Percentiles rank a stretch among this genome's conserved stretches.
These are phyloP conservation scores for Talaromyces liani DNA, from an alignment of 495 filamentous ascomycete genomes.

Conservation along the genomic window DNA sequence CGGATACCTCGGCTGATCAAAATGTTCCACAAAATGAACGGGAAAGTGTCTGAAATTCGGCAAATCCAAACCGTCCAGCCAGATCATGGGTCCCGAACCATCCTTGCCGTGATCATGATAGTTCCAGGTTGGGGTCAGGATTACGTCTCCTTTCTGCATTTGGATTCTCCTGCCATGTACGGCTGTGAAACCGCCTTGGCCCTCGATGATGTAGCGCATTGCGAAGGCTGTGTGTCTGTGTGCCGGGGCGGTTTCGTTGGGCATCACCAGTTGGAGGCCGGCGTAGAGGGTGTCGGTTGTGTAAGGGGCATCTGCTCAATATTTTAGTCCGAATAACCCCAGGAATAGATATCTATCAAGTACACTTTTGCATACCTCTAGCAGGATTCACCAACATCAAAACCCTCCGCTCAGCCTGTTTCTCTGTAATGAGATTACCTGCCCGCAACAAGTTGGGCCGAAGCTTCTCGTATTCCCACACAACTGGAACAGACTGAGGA, in stretches of 20 bases:
- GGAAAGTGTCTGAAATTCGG: constrained; percentile 38
- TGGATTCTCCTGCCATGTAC: constrained; percentile 37
- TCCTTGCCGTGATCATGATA: constrained; percentile 46
- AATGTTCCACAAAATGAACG: constrained; percentile 43
- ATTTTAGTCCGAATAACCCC: constrained; percentile 3
- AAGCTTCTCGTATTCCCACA: constrained; percentile 36
- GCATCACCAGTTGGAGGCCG: constrained; percentile 42
- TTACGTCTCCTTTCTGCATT: constrained; percentile 43
- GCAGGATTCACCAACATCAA: constrained; percentile 42
- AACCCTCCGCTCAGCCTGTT: constrained; percentile 39
- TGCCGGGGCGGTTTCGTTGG: constrained; percentile 39
- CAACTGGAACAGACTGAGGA: constrained; percentile 26
- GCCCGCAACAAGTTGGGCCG: constrained; percentile 32
- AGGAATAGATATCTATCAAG: background rate
- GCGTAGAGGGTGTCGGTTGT: constrained; percentile 48
- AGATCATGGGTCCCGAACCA: constrained; percentile 42
- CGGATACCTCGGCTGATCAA: constrained; percentile 32
- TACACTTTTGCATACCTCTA: constrained; percentile 18
- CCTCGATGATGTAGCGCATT: constrained; percentile 46
- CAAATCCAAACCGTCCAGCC: constrained; percentile 42
- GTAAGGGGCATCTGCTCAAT: constrained; percentile 29
- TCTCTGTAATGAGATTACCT: constrained; percentile 30
- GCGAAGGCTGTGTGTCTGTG: constrained; percentile 45
- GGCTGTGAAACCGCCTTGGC: constrained; percentile 40
- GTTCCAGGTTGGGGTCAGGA: constrained; percentile 43